A percentile compares a stretch with the other conserved stretches of the same genome.
Evolutionary conservation across 208 protist species (phyloP).

Genomic region (Balamuthia mandrillaris): DNA sequence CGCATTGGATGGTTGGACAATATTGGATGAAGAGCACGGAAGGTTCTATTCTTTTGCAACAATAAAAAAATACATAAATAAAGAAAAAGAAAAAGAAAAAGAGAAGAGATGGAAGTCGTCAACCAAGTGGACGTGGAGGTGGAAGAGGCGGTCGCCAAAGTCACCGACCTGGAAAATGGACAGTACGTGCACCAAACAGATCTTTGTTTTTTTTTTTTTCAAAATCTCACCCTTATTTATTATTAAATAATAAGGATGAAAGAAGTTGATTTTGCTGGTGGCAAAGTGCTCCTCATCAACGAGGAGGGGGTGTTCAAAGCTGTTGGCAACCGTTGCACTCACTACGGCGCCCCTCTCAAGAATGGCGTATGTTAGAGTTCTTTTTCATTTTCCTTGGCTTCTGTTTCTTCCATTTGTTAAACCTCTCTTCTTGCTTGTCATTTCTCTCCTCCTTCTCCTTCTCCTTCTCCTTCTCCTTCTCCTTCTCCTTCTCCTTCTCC

Average conservation of each 20-base stretch:
- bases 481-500: too few relatives aligned
- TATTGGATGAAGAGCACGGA: too few relatives aligned
- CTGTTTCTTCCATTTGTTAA: not conserved
- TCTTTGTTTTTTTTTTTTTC: not conserved
- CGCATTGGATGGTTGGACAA: too few relatives aligned
- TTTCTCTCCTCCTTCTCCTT: not conserved
- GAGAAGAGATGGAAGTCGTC: too few relatives aligned
- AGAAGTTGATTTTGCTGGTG: constrained; percentile 42
- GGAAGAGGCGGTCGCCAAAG: constrained; percentile 22
- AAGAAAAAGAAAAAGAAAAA: too few relatives aligned
- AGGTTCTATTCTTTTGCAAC: too few relatives aligned
- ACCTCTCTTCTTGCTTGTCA: not conserved
- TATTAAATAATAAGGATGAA: constrained; percentile 31
- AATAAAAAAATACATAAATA: too few relatives aligned
- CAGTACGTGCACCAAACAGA: not conserved
- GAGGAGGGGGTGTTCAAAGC: constrained; percentile 44
- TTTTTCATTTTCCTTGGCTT: not conserved
- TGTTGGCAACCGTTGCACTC: constrained; percentile 47
- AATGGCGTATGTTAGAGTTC: constrained; percentile 36
- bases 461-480: not conserved
- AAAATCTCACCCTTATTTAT: not conserved
- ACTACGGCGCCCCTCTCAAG: constrained; percentile 53
- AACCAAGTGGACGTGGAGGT: too few relatives aligned
- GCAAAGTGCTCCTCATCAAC: constrained; percentile 48
- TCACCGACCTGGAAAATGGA: constrained; percentile 2